Base-by-base conservation (phyloP, 2,329 filamentous ascomycete species). In the Beauveria bassiana region DNA sequence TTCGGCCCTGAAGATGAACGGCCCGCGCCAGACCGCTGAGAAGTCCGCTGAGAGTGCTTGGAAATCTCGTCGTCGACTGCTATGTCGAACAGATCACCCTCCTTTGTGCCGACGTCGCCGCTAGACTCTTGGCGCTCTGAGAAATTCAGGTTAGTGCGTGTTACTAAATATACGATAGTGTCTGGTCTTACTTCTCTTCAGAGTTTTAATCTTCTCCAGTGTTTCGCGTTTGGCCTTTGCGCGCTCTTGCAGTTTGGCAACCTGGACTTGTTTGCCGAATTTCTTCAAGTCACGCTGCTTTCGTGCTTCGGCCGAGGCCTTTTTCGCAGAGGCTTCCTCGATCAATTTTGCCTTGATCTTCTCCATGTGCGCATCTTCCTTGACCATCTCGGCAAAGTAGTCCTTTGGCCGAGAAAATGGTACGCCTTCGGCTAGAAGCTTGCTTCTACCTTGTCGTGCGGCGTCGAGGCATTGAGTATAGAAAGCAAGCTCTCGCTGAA, bases 371-470 rank as follows among this genome's bases (percentile, higher is more conserved):
- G 96, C 93, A 73, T 99, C 95, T 70, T 88, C 91, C 85, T 98
- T 98, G 70, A 97, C 88, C 93, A 98, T 99, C 81, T 99, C 95
- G 50, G 95, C 95, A 70, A 99, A 99, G 78, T 96, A 99, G 77
- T 99, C 95, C 61, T 85, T 87, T 3, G 95, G 95, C 10, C 95
- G 85, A 31, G 91, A 88, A 77, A 99, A 99, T 7, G 90, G 85
- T 1, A 93, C 83, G 9, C 88, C 88, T 74, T 97, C 93, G 65
- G 88, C 87, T 71, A 90, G 88, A 26, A 99, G 81, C 64, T 87
- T 78, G n/a, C 78, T 74, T 61, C 93, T 88, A 2, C 86, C 95
- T 63, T 85, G 78, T 66, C 87, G 84, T 4, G 88, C 91, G 1
- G 91, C 91, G 42, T 90, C 86, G 45, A 96, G 84, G 53, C 89